Evolutionary conservation across 2,329 filamentous ascomycete genomes (phyloP), one percentile per base, ranked within the genome.

Genomic region (Apiospora aurea): DNA sequence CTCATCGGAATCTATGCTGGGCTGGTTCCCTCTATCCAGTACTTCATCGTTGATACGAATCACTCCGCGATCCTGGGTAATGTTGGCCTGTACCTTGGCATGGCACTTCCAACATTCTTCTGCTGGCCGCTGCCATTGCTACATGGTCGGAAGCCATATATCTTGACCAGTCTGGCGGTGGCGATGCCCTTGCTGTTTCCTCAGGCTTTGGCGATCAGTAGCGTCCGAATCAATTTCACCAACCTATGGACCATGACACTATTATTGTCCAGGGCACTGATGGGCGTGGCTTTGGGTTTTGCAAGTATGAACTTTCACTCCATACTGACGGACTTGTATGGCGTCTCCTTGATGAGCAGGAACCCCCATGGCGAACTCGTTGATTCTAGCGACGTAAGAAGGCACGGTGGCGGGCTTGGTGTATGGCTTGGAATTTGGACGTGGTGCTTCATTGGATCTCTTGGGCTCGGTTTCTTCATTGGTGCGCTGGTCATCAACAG

Each of bases 381-480:
- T 1, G 87, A 91, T 72, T 82, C 87, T 16, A 89, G 89, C 75
- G 93, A 95, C 79, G 88, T 93, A 24, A 88, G 93, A 71, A 86
- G 93, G 53, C 92, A 94, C 77, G 93, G 93, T 10, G 92, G 93
- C 16, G 93, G 93, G 0, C 91, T 95, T 84, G 93, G 93, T 0
- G 83, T 93, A n/a, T 95, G 93, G 93, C 85, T 94, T 13, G 92
- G 92, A 1, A 86, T 93, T 71, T 95, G 93, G 92, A 91, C 91
- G 0, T 95, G 91, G 90, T 93, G 92, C 78, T 93, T 89, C 81
- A 90, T 93, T 76, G 92, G 91, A 7, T 93, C 92, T 29, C 85
- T 95, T 29, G 89, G 90, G 0, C 78, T 94, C 49, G 93, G 93
- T 0, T 95, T 95, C 77, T 82, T 93, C 72, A 84, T 93, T 51